A percentile compares a stretch with the other conserved stretches of the same genome.
Conservation (phyloP, 371 early-diverging fungal species). For the Syncephalastrum sp. region DNA sequence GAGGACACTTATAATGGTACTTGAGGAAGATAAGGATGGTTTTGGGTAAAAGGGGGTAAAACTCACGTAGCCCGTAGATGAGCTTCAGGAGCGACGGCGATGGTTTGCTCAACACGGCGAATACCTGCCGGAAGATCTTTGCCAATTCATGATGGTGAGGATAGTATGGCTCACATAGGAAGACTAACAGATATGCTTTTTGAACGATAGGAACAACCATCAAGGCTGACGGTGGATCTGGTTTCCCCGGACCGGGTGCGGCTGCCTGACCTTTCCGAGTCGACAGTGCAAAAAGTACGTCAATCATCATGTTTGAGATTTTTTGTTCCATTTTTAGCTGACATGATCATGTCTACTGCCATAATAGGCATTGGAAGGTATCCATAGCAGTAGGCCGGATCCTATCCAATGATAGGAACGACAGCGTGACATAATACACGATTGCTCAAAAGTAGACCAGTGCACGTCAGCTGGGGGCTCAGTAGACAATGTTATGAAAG, state of each 20-base stretch:
- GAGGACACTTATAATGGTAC: constrained; percentile 35
- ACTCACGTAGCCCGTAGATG: constrained; percentile 20
- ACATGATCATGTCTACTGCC: too few species aligned
- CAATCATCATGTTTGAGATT: too few species aligned
- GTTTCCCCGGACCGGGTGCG: constrained; percentile 15
- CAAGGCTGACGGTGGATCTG: constrained; percentile 19
- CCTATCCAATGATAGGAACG: too few species aligned
- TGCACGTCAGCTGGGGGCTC: too few species aligned
- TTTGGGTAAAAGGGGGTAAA: background rate
- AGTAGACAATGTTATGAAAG: too few species aligned
- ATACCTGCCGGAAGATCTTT: constrained; percentile 44
- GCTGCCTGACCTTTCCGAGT: constrained; percentile 35
- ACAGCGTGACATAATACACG: too few species aligned
- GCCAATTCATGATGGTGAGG: constrained; percentile 46
- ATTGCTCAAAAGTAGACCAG: too few species aligned
- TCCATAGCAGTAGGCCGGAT: too few species aligned
- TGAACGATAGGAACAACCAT: constrained; percentile 21
- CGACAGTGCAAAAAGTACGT: constrained; percentile 34
- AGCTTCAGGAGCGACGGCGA: constrained; percentile 33
- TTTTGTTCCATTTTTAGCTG: too few species aligned
- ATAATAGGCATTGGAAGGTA: too few species aligned
- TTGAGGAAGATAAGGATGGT: background rate
- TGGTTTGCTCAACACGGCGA: constrained; percentile 47
- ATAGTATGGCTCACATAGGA: background rate
- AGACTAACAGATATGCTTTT: background rate